Percentiles rank a stretch among this genome's conserved stretches.
phyloP scores from a whole-genome alignment of 129 eudicot species.

The Dittrichia graveolens region DNA sequence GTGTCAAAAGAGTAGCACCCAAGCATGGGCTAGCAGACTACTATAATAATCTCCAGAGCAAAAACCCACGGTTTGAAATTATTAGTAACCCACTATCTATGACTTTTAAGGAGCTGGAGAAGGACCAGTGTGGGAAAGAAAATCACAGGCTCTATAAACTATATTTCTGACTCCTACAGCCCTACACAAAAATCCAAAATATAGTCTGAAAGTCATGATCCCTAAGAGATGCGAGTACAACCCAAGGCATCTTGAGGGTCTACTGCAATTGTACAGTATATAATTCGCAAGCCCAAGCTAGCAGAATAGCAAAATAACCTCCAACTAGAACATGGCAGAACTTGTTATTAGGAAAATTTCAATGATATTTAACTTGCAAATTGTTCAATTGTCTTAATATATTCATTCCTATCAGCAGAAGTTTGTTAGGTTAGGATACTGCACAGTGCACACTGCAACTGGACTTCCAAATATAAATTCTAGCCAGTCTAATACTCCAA shows the following conservation, averaged over 20 bases:
- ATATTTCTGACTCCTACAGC: no score
- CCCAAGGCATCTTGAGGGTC: no score
- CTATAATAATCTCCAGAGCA: not conserved
- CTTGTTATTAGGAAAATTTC: not conserved
- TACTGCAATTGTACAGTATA: not conserved
- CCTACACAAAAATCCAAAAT: no score
- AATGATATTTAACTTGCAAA: not conserved
- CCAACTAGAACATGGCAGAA: not conserved
- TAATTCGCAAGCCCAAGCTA: not conserved
- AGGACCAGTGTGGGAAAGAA: no score
- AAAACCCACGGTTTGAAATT: not conserved
- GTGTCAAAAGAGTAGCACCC: not conserved
- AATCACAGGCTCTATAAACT: no score
- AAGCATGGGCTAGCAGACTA: not conserved
- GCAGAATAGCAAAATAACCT: not conserved
- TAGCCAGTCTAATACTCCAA: not conserved
- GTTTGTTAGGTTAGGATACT: not conserved
- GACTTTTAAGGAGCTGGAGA: not conserved
- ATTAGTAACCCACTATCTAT: not conserved
- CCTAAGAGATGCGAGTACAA: no score
- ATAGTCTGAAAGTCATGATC: no score
- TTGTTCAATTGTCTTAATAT: not conserved
- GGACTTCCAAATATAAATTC: slow-evolving; percentile 3
- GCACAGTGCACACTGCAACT: not conserved
- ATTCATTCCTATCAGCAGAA: slow-evolving; percentile 12